Evolutionary conservation across 2,329 filamentous ascomycete genomes (phyloP), one percentile per base, ranked within the genome.

Genomic region (Davidsoniella neocaledoniae): DNA sequence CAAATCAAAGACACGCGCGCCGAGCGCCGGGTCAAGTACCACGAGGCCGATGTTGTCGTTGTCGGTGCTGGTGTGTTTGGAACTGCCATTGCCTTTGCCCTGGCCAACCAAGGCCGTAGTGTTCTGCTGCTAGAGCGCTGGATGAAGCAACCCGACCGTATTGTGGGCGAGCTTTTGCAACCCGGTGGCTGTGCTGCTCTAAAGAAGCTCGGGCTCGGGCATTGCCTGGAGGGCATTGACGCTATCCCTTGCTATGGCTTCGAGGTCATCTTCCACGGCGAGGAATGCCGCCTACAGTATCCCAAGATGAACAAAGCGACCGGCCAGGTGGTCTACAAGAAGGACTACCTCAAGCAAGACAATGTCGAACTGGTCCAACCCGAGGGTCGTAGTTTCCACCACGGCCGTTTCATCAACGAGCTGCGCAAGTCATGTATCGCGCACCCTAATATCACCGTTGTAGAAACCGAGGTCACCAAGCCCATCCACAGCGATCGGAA

Each of bases 151-250:
- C 91, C 91, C 17, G 83, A 96, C 67, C 80, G 91, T 55, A 98
- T 98, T 57, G 87, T 98, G 44, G 91, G 91, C 58, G 91, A 98
- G 68, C 68, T 98, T 56, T 69, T 98, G 58, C 91, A 98, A 66
- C 91, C 91, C 0, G 91, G 91, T 46, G 91, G 91, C 46, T 80
- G 94, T 33, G 71, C 77, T 48, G 84, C 91, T 6, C 71, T 98
- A 58, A 74, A 80, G 60, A 78, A 84, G 61, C 69, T 98, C 46
- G 91, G 91, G 2, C 67, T 98, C 55, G 72, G 70, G 49, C 77
- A 88, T 58, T 94, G 86, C 61, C 67, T 96, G 53, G 86, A 96
- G 53, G 84, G 68, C 51, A 96, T 98, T 58, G 91, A 98, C 61
- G 79, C 87, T 4, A 73, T 94, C 43, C 73, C 77, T 19, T 87